phyloP scores from a whole-genome alignment of 2,329 filamentous ascomycete species.

The Tolypocladium tropicale region DNA sequence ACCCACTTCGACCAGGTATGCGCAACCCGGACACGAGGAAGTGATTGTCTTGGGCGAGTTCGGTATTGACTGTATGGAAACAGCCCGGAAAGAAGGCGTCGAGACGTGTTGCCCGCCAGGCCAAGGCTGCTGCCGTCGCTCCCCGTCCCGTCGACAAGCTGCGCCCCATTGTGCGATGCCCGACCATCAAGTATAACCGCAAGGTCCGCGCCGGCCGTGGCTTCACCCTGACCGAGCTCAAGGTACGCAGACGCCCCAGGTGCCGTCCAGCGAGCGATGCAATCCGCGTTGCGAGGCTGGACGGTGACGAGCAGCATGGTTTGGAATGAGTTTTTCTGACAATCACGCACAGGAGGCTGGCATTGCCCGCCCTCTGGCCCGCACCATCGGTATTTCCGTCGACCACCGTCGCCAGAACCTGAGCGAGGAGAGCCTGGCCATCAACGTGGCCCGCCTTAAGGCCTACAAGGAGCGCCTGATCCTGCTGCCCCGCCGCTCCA shows the following conservation, averaged over 20 bases:
- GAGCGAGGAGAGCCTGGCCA: constrained; percentile 85
- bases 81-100: constrained; percentile 94
- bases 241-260: constrained; percentile 50
- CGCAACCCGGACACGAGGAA: constrained; percentile 4
- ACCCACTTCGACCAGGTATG: constrained; percentile 99
- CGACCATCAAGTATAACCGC: constrained; percentile 98
- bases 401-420: constrained; percentile 96
- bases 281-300: neutral
- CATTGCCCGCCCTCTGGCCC: constrained; percentile 86
- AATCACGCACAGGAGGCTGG: constrained; percentile 68
- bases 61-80: constrained; percentile 25
- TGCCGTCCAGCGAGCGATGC: neutral
- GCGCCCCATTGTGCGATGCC: constrained; percentile 93
- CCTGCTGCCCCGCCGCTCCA: constrained; percentile 91
- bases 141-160: constrained; percentile 96
- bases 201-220: constrained; percentile 92
- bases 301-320: neutral
- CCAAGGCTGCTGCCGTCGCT: constrained; percentile 91
- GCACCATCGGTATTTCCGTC: constrained; percentile 94
- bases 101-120: constrained; percentile 81
- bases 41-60: neutral
- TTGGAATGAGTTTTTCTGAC: constrained; percentile 20
- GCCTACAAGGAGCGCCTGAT: constrained; percentile 95
- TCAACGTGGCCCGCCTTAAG: constrained; percentile 96
- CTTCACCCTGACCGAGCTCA: constrained; percentile 95